A percentile compares a stretch with the other conserved stretches of the same genome.
Conservation (phyloP, 805 yeast species). For the Ogataea zsoltii region DNA sequence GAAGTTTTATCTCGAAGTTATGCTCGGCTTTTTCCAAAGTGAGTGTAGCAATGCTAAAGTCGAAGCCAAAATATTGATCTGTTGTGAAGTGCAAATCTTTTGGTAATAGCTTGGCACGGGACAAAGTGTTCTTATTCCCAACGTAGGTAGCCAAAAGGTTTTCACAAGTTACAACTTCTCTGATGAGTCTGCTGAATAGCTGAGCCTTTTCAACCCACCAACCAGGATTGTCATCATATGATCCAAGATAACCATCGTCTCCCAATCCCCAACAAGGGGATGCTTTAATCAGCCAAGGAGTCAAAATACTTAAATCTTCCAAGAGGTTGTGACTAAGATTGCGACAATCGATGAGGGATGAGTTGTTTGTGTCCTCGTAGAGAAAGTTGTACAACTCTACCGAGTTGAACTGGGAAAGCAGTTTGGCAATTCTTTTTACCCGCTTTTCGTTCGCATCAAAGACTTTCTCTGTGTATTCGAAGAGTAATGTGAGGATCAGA, state of each 20-base stretch:
- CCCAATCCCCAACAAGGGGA: conserved; percentile 33
- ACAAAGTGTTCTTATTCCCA: conserved; percentile 37
- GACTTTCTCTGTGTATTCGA: conserved; percentile 32
- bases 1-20: conserved; percentile 18
- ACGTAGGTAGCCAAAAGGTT: no score
- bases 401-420: conserved; percentile 48
- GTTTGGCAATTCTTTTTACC: conserved; percentile 36
- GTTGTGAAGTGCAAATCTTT: conserved; percentile 2
- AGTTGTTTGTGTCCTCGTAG: conserved; percentile 37
- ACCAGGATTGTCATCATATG: conserved; percentile 32
- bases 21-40: neutral
- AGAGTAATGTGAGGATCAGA: conserved; percentile 36
- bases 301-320: conserved; percentile 31
- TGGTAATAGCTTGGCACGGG: conserved; percentile 13
- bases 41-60: conserved; percentile 30
- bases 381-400: conserved; percentile 48
- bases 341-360: conserved; percentile 52
- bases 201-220: conserved; percentile 48
- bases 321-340: conserved; percentile 42
- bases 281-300: conserved; percentile 46
- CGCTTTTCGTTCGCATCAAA: conserved; percentile 13
- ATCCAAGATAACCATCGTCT: conserved; percentile 25
- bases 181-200: conserved; percentile 36
- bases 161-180: no score
- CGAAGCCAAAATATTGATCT: conserved; percentile 49